Conservation (phyloP, 768 basidiomycete species). For the Lactarius sp. region DNA sequence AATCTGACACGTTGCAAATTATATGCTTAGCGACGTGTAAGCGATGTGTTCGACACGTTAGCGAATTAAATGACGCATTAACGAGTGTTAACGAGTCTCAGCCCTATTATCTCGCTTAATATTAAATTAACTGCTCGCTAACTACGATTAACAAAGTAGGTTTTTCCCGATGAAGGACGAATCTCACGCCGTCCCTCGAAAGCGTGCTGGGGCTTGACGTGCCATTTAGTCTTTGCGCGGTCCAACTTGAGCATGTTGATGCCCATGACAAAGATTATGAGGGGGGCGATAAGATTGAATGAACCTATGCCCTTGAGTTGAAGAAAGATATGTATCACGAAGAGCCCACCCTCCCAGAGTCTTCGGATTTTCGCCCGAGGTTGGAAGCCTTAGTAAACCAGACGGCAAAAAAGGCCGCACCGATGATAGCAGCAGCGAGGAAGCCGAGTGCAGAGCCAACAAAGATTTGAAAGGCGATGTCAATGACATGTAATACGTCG, state of each 20-base stretch:
- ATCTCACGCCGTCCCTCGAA: too few relatives aligned
- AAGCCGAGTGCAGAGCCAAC: constrained; percentile 70
- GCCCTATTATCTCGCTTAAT: too few relatives aligned
- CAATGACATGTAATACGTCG: not conserved
- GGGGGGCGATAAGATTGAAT: constrained; percentile 62
- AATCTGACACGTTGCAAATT: too few relatives aligned
- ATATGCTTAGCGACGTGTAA: too few relatives aligned
- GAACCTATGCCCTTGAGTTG: constrained; percentile 43
- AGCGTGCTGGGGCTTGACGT: too few relatives aligned
- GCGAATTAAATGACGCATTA: too few relatives aligned
- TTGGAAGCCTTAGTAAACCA: constrained; percentile 91
- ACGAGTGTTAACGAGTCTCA: too few relatives aligned
- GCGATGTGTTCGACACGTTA: too few relatives aligned
- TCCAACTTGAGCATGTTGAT: constrained; percentile 95
- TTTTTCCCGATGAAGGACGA: too few relatives aligned
- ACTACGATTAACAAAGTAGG: too few relatives aligned
- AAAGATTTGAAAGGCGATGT: constrained; percentile 51
- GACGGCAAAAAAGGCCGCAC: constrained; percentile 87
- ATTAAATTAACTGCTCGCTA: too few relatives aligned
- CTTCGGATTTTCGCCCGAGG: constrained; percentile 83
- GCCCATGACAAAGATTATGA: constrained; percentile 93
- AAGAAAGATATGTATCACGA: constrained; percentile 2
- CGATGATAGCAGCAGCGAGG: constrained; percentile 74
- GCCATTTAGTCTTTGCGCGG: constrained; percentile 83
- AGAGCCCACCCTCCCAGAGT: constrained; percentile 78